Evolutionary conservation across 805 yeast species (phyloP), one percentile per base, ranked within the genome.

Genomic region (Ogataea sp.): DNA sequence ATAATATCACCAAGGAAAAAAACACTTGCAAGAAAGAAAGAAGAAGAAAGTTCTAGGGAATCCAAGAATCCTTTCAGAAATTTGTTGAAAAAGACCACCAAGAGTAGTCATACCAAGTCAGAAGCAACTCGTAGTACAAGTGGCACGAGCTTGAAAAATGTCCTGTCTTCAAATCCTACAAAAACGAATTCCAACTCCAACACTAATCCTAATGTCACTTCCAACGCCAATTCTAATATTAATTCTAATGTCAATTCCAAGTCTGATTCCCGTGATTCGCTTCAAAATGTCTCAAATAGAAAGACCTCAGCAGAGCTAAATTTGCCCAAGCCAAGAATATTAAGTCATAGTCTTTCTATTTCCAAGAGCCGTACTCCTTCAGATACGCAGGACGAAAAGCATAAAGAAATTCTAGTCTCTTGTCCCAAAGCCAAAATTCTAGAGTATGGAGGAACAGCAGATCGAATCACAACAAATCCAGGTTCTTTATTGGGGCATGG

Each of bases 401-500:
- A 48, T 27, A 40, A 43, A 17, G 36, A 17, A 7, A 43, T 40
- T 6, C 14, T 50, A 17, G 45, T 43, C 32, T 21, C 31, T 18
- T 38, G 25, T 18, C 36, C 41, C 13, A 17, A 36, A 4, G 50
- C 48, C n/a, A 43, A 35, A 36, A 44, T 49, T 11, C 47, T 49
- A 1, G 44, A 46, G 6, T 48, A 50, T 36, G 47, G 42, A 4
- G 43, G 39, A 6, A 21, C 43, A 10, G 25, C 23, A 24, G 29
- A 36, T 20, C 30, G 21, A 8, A 4, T 20, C 28, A 41, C 16
- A 43, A 41, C 20, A 14, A 16, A 24, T 15, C 29, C 28, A 15
- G 82, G 81, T 0, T 58, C 73, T 32, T 52, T 77, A n/a, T 50
- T 80, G 23, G 78, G 82, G 1, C 76, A 74, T 43, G 88, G 88